Base-by-base conservation (phyloP, 1,139 yeast species). In the Pichia sp. region DNA sequence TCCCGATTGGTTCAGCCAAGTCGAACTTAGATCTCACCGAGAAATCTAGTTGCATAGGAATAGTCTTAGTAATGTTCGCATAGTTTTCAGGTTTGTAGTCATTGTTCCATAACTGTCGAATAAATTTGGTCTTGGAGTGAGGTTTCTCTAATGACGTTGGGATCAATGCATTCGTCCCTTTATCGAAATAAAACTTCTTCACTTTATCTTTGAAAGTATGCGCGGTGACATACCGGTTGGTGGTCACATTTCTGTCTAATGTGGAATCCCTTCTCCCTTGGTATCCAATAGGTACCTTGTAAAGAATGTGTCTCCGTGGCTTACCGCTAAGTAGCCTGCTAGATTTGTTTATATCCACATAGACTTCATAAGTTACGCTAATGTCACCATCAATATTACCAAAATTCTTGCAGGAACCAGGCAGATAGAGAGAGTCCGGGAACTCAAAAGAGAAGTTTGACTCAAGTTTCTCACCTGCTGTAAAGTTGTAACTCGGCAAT, bases 141-240 rank as follows among this genome's bases (percentile, higher is more conserved):
- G 14, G 3, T n/a, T 23, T 7, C 3, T 23, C 16, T 23, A 23
- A 7, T 3, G 26, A 23, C 8, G 26, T 23, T 3, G 40, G 42
- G 20, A 46, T 41, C 33, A 51, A 37, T 2, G 43, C 33, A 18
- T 42, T 39, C 6, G 40, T 32, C 5, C 31, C 39, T 12, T 37
- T 29, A 32, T 48, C 48, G 26, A 22, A 45, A 12, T 50, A 38
- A 32, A 38, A 32, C 23, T 40, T 32, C 30, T 50, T 51, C 14
- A 48, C 21, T 27, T 49, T 48, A n/a, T 42, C 27, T 15, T 38
- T 32, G 30, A 44, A 51, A 4, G 33, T 6, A 20, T 32, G 20
- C 3, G 24, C 4, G 21, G 21, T 19, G 3, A 10, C 23, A 18
- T 39, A 41, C 7, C 17, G 21, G 7, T 35, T 18, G 13, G 11